These are phyloP conservation scores for Auriscalpium vulgare DNA, from an alignment of 768 basidiomycete genomes.

Conservation along the genomic window DNA sequence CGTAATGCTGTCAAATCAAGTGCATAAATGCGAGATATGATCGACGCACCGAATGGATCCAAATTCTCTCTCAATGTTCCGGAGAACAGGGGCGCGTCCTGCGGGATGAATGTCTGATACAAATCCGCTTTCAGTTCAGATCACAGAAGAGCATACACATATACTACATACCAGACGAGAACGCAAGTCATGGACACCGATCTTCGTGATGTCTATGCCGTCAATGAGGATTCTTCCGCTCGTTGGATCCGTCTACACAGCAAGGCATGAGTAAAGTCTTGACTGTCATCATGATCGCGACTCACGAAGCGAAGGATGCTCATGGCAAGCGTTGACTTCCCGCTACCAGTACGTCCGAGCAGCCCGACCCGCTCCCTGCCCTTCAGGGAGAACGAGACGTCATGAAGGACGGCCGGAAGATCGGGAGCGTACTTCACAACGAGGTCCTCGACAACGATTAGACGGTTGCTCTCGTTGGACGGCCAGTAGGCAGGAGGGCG, in stretches of 20 bases:
- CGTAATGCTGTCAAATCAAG: not conserved
- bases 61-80: constrained; percentile 74
- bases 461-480: constrained; percentile 50
- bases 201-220: constrained; percentile 80
- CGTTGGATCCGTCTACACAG: constrained; percentile 56
- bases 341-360: constrained; percentile 71
- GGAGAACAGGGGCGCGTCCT: constrained; percentile 71
- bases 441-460: constrained; percentile 68
- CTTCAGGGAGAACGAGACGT: constrained; percentile 64
- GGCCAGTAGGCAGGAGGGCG: constrained; percentile 93
- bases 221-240: constrained; percentile 75
- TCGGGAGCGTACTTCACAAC: constrained; percentile 80
- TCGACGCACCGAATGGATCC: constrained; percentile 54
- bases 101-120: constrained; percentile 70
- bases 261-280: too few species aligned
- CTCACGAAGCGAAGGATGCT: constrained; percentile 34
- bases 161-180: constrained; percentile 52
- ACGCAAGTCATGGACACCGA: constrained; percentile 77
- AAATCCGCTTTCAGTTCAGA: constrained; percentile 1
- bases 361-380: constrained; percentile 72
- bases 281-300: too few species aligned
- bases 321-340: constrained; percentile 82
- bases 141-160: constrained; percentile 1
- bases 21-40: too few species aligned
- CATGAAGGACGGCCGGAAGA: constrained; percentile 70